Evolutionary conservation across 306 rosid species (phyloP).

Genomic region (Malus sieversii): DNA sequence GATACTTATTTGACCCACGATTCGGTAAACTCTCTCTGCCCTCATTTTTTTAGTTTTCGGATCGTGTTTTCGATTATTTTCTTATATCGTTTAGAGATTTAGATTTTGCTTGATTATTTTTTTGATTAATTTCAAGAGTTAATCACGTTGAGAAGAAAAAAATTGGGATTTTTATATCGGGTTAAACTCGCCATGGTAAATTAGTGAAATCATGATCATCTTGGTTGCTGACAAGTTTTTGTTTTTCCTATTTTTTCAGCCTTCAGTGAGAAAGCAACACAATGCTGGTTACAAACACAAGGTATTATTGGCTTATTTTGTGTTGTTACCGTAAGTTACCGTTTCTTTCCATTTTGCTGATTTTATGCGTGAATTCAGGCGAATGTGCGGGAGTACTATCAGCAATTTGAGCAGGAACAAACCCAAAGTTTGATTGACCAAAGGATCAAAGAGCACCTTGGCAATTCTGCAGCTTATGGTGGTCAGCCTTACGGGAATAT

Average conservation of each 20-base stretch:
- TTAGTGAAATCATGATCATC: background rate
- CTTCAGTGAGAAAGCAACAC: conserved; percentile 96
- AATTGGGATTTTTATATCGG: background rate
- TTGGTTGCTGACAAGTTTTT: conserved; percentile 2
- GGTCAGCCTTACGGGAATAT: conserved; percentile 45
- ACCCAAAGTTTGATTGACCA: conserved; percentile 92
- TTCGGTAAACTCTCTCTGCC: conserved; percentile 38
- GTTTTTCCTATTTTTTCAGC: conserved; percentile 38
- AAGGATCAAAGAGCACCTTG: conserved; percentile 94
- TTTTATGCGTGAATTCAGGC: conserved; percentile 39
- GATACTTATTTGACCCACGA: conserved; percentile 86
- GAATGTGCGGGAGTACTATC: conserved; percentile 78
- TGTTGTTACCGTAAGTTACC: background rate
- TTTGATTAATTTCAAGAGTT: background rate
- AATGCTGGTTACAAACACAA: conserved; percentile 97
- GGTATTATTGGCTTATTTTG: conserved; percentile 31
- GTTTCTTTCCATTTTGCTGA: background rate
- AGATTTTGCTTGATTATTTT: background rate
- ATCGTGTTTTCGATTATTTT: background rate
- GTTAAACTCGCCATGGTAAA: background rate
- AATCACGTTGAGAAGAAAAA: background rate
- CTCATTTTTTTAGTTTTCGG: background rate
- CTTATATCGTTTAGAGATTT: background rate
- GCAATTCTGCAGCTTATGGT: conserved; percentile 70
- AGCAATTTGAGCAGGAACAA: conserved; percentile 95